Base-by-base conservation (phyloP, 768 basidiomycete species). In the Leccinum aurantiacum region DNA sequence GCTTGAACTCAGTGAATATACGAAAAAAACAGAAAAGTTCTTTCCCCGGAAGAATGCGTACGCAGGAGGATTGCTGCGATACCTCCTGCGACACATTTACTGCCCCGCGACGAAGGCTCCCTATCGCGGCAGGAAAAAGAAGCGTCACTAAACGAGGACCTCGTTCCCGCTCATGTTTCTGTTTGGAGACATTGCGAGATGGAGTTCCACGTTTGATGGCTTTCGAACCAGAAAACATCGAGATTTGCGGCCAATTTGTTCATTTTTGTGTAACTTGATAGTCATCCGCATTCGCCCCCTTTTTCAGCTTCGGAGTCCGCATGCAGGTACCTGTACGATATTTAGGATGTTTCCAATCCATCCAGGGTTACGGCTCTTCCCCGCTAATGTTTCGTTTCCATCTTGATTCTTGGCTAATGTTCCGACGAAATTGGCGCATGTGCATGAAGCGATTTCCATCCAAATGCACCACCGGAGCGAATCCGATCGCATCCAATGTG, bases 31-130 rank as follows among this genome's bases (percentile, higher is more conserved):
- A 0, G 63, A 60, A 0, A 68, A 68, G 47, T 57, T 25, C 3
- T 67, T 67, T 2, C 67, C 66, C 0, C 65, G 24, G 5, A 57
- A 66, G 1, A 58, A 53, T 19, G 60, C 60, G 1, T 37, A 58
- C 5, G 67, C 67, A 29, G 66, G 66, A 8, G 67, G 67, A 0
- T 9, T 67, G 10, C 24, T 67, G 15, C 57, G 50, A 1, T 58
- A 57, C 35, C 60, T 67, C 29, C 29, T 69, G 8, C 66, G 67
- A 1, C 60, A 63, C 31, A 66, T 69, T 25, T 8, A 56, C 29
- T 0, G 52, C 2, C 66, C 66, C 11, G 14, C 14, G 17, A 31
- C 14, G 0, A 9, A 41, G 8, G 14, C 10, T 14, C 2, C 35
- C 14, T 27, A 44, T 19, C 53, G 35, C 6, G 41, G 41, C 35